Evolutionary conservation across 345 rosid genomes (phyloP), one percentile per base, ranked within the genome.

Genomic region (Hibiscus mutabilis): DNA sequence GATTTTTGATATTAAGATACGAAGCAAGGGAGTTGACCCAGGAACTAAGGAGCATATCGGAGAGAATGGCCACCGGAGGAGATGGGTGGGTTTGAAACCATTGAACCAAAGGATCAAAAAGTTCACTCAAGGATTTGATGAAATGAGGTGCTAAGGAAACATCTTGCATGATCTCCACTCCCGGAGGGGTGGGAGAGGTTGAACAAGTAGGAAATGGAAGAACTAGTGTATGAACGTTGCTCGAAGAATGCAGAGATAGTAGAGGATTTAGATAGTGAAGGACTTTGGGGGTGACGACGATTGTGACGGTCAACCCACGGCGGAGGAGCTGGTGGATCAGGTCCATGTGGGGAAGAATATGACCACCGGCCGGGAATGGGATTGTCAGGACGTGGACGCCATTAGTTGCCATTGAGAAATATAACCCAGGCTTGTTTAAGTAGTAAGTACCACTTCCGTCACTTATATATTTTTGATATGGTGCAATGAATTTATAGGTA

Each of bases 11-110:
- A 11, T 85, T 75, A 37, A 84, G 69, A 24, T 27, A 4, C 14
- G 6, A 40, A n/a, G 85, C 84, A 3, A 89, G 75, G 4, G 46
- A 60, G 8, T 81, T 73, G 9, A 88, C 85, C 91, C 89, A 88
- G 12, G 59, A 53, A 0, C 91, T 85, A 29, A 84, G 77, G 77
- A 89, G 85, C 73, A 86, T 74, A 57, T 89, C 91, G 2, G 91
- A 79, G 55, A 89, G 75, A 14, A 89, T 79, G 13, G 84, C 87
- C 0, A 77, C 77, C 0, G 91, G 94, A 5, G 91, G 91, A 1
- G 86, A 85, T 47, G 79, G 67, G 33, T 84, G 86, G 58, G 82
- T 70, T 14, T 44, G 31, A 42, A 84, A 85, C 89, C 88, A 85
- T 7, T 71, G 29, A 22, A 78, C 72, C 33, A 84, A 73, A 49